phyloP scores from a whole-genome alignment of 1,139 yeast species.

The Blastobotrys aristatus region DNA sequence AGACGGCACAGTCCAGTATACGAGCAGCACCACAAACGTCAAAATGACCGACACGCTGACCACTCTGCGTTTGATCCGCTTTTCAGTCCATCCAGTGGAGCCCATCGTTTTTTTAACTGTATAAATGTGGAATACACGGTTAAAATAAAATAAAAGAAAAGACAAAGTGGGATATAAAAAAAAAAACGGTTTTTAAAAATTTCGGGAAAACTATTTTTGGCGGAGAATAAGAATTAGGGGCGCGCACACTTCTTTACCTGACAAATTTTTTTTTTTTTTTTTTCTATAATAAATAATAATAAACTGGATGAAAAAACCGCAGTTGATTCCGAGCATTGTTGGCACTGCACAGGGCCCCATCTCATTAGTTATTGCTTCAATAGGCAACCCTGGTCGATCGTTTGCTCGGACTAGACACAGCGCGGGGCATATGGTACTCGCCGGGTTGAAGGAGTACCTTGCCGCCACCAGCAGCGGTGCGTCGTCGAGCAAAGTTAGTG shows the following conservation, averaged over 20 bases:
- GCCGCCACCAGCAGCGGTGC: conserved; percentile 18
- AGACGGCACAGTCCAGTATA: conserved; percentile 3
- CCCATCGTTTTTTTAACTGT: not conserved
- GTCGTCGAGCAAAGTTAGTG: conserved; percentile 4
- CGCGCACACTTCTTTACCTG: too few species aligned
- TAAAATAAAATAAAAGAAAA: not conserved
- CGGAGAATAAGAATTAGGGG: too few species aligned
- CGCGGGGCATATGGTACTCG: conserved; percentile 60
- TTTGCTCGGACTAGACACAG: conserved; percentile 67
- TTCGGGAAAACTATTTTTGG: too few species aligned
- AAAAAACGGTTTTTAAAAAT: not conserved
- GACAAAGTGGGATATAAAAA: not conserved
- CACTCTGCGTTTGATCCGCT: not conserved
- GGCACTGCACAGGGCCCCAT: conserved; percentile 3
- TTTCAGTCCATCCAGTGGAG: conserved; percentile 2
- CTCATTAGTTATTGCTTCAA: conserved; percentile 35
- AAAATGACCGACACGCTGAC: not conserved
- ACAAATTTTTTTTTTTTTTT: too few species aligned
- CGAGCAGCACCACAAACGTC: not conserved
- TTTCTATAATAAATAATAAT: too few species aligned
- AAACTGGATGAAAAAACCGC: conserved; percentile 10
- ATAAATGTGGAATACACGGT: not conserved
- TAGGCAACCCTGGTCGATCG: conserved; percentile 73
- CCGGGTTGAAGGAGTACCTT: conserved; percentile 16
- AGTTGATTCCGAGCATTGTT: conserved; percentile 5